phyloP scores from a whole-genome alignment of 164 flowering plant genomes.

The Warburgia ugandensis region DNA sequence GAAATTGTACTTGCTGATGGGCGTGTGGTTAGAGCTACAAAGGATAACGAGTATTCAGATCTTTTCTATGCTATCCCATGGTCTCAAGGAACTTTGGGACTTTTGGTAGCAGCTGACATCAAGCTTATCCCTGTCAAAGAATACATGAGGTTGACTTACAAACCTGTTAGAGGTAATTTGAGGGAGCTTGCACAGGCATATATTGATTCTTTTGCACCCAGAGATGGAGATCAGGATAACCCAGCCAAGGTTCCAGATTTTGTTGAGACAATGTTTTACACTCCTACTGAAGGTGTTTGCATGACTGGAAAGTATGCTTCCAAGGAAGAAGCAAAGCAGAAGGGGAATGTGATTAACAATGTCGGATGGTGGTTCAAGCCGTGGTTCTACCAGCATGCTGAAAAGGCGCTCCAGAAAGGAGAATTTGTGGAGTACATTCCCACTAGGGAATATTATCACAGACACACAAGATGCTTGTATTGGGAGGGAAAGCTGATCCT shows the following conservation, averaged over 20 bases:
- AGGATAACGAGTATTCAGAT: constrained; percentile 84
- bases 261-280: constrained; percentile 84
- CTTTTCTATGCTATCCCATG: constrained; percentile 94
- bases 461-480: constrained; percentile 95
- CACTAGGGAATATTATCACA: constrained; percentile 89
- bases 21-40: constrained; percentile 77
- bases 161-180: constrained; percentile 66
- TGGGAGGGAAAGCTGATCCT: constrained; percentile 99
- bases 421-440: constrained; percentile 98
- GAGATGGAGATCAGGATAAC: constrained; percentile 90
- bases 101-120: constrained; percentile 94
- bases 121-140: constrained; percentile 89
- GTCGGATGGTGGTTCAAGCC: constrained; percentile 97
- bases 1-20: constrained; percentile 93
- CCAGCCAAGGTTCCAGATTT: constrained; percentile 92
- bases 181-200: constrained; percentile 76
- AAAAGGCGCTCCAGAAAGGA: constrained; percentile 74
- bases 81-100: constrained; percentile 97
- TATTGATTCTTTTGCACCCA: constrained; percentile 78
- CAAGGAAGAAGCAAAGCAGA: constrained; percentile 88
- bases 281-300: constrained; percentile 64
- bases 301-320: constrained; percentile 93
- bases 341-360: constrained; percentile 70
- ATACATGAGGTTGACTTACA: constrained; percentile 91
- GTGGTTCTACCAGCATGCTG: constrained; percentile 98